A percentile compares a stretch with the other conserved stretches of the same genome.
Evolutionary conservation across 164 flowering plant species (phyloP).

Genomic region (Amborella trichopoda): DNA sequence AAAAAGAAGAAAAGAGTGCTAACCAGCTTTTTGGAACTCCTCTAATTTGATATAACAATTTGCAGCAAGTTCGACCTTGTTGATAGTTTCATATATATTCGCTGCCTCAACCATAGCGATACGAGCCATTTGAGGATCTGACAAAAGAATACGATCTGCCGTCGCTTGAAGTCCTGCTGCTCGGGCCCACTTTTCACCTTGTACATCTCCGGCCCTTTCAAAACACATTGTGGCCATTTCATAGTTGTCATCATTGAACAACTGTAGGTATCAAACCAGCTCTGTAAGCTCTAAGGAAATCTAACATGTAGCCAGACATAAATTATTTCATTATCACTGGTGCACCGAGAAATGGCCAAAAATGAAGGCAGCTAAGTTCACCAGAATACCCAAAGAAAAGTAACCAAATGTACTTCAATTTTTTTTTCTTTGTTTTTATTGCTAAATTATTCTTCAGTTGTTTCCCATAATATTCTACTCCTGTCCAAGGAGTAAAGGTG

Average conservation of each 20-base stretch:
- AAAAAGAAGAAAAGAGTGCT: no score
- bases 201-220: conserved; percentile 52
- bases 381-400: no score
- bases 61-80: conserved; percentile 48
- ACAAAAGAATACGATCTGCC: conserved; percentile 28
- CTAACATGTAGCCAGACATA: no score
- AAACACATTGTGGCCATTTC: conserved; percentile 76
- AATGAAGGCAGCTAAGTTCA: no score
- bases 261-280: conserved; percentile 37
- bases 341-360: no score
- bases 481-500: no score
- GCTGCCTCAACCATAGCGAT: conserved; percentile 38
- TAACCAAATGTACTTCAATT: no score
- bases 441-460: no score
- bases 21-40: conserved; percentile 56
- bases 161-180: conserved; percentile 43
- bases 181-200: conserved; percentile 40
- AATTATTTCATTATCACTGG: no score
- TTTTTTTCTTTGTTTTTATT: no score
- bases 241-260: conserved; percentile 44
- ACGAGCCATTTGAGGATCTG: conserved; percentile 29
- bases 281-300: no score
- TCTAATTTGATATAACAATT: conserved; percentile 39
- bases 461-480: no score
- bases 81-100: conserved; percentile 47